Conservation (phyloP, 352 stramenopile species). For the Pythium plurisporium region DNA sequence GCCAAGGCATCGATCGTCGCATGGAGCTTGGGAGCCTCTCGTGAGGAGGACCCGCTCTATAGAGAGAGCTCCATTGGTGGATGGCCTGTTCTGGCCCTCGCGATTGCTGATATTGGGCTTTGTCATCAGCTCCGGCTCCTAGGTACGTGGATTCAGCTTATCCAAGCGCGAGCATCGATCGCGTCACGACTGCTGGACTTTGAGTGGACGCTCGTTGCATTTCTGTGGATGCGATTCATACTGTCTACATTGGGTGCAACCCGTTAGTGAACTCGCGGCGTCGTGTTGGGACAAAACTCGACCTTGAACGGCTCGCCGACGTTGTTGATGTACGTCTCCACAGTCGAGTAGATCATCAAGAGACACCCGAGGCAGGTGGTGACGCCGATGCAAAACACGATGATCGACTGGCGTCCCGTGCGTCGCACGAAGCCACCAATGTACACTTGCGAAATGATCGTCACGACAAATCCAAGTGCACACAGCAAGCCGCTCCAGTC, state of each 20-base stretch:
- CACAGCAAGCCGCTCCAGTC: constrained; percentile 40
- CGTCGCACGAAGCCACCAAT: constrained; percentile 49
- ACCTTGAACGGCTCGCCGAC: constrained; percentile 26
- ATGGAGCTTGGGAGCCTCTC: no score
- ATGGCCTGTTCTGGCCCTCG: no score
- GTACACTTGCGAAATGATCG: constrained; percentile 39
- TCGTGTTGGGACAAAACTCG: constrained; percentile 9
- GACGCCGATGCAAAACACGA: constrained; percentile 47
- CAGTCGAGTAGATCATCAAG: constrained; percentile 50
- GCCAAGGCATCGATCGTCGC: no score
- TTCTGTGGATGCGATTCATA: no score
- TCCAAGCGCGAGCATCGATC: no score
- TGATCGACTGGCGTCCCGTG: constrained; percentile 44
- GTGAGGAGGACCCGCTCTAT: no score
- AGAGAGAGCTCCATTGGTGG: no score
- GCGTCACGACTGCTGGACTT: not conserved
- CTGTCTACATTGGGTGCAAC: no score
- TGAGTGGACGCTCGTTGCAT: no score
- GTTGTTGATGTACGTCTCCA: constrained; percentile 37
- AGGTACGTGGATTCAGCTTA: no score
- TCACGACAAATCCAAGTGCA: constrained; percentile 40
- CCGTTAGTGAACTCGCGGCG: not conserved
- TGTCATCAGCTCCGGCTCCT: not conserved
- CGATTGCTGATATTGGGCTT: no score
- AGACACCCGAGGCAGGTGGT: constrained; percentile 36